A percentile compares a stretch with the other conserved stretches of the same genome.
Evolutionary conservation across 306 rosid genomes (phyloP).

Genomic region (Prunus armeniaca): DNA sequence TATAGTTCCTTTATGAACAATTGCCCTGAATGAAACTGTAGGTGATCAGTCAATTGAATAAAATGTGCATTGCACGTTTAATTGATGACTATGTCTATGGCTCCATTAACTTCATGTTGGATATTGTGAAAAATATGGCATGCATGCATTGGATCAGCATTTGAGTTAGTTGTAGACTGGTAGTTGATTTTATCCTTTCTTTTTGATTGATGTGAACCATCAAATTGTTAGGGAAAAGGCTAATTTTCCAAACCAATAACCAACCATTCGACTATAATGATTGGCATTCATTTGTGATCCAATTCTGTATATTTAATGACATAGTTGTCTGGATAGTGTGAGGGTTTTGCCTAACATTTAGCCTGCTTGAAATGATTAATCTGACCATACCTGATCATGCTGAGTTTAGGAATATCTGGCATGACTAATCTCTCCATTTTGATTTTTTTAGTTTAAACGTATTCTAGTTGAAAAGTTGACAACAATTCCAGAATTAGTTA

Average conservation of each 20-base stretch:
- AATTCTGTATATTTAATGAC: background rate
- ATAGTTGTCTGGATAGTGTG: background rate
- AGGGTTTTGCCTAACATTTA: slow-evolving; percentile 18
- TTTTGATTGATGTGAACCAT: slow-evolving; percentile 1
- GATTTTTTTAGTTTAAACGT: background rate
- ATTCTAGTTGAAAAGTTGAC: background rate
- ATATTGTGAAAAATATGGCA: slow-evolving; percentile 6
- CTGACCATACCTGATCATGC: background rate
- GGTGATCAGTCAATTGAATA: no score
- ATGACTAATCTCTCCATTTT: background rate
- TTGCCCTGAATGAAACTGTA: no score
- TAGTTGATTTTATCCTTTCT: slow-evolving; percentile 18
- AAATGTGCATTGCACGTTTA: background rate
- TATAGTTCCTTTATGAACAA: no score
- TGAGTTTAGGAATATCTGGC: slow-evolving; percentile 6
- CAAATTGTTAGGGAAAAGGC: background rate
- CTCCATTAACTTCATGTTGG: slow-evolving; percentile 1
- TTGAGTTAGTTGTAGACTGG: slow-evolving; percentile 39
- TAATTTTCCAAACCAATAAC: background rate
- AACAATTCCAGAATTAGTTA: background rate
- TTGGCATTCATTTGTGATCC: slow-evolving; percentile 15
- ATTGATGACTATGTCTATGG: background rate
- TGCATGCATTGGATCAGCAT: slow-evolving; percentile 7
- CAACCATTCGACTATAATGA: slow-evolving; percentile 1
- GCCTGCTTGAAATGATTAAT: slow-evolving; percentile 23